Conservation (phyloP, 2,329 filamentous ascomycete species). For the Zymoseptoria passerinii region DNA sequence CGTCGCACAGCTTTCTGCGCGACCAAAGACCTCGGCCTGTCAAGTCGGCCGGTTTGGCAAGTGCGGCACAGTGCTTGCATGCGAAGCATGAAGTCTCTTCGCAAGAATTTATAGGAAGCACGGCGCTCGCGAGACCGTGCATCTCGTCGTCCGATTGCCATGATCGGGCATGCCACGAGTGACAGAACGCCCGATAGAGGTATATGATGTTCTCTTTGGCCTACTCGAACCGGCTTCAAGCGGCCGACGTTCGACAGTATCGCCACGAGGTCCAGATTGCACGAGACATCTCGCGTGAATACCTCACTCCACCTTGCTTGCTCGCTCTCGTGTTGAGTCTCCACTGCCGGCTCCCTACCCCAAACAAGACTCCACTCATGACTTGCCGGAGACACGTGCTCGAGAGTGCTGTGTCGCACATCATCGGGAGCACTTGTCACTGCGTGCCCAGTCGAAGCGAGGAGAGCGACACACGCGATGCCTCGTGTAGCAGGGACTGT, state of each 20-base stretch:
- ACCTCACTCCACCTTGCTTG: not conserved
- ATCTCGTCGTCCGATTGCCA: not conserved
- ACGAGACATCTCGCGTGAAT: not conserved
- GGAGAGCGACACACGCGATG: not conserved
- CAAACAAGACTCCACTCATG: not conserved
- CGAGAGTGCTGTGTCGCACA: not conserved
- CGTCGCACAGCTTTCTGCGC: not conserved
- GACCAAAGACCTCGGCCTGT: not conserved
- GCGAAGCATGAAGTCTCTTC: not conserved
- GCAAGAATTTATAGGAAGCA: not conserved
- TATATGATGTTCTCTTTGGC: not conserved
- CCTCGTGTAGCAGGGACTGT: not conserved
- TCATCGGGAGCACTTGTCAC: not conserved
- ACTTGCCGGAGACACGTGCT: not conserved
- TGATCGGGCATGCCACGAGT: not conserved
- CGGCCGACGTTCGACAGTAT: not conserved
- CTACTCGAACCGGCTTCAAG: not conserved
- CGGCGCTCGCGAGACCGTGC: not conserved
- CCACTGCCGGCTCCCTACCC: not conserved
- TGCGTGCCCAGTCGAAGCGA: not conserved
- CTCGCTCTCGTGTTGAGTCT: not conserved
- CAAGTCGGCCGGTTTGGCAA: not conserved
- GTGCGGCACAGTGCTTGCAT: not conserved
- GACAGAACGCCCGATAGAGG: conserved; percentile 1
- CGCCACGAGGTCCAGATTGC: not conserved